Conservation (phyloP, 2,329 filamentous ascomycete species). For the Hymenoscyphus fructigenus region DNA sequence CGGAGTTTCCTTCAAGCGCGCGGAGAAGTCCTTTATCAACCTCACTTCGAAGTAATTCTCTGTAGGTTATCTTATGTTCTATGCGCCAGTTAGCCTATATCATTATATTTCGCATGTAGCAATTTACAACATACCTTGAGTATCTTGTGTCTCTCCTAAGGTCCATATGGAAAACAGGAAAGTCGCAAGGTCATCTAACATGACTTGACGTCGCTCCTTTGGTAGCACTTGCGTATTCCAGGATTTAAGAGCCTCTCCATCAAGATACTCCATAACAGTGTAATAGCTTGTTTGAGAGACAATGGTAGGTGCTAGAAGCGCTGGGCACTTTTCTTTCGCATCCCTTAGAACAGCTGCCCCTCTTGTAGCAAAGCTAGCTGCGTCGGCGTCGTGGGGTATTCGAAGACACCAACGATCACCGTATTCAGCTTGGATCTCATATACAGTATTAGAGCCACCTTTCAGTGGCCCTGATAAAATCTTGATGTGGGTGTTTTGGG, state of each 20-base stretch:
- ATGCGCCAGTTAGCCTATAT: slow-evolving; percentile 10
- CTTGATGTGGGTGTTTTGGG: slow-evolving; percentile 11
- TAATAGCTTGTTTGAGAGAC: slow-evolving; percentile 12
- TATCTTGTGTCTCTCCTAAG: slow-evolving; percentile 10
- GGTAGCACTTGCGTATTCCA: slow-evolving; percentile 11
- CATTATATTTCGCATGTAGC: slow-evolving; percentile 8
- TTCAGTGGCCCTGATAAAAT: slow-evolving; percentile 13
- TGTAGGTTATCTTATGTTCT: slow-evolving; percentile 12
- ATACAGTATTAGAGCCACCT: slow-evolving; percentile 11
- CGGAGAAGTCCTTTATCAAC: slow-evolving; percentile 11
- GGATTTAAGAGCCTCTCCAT: slow-evolving; percentile 11
- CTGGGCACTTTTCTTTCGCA: slow-evolving; percentile 10
- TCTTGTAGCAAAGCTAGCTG: slow-evolving; percentile 12
- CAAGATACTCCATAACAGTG: slow-evolving; percentile 14
- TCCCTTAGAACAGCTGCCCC: slow-evolving; percentile 8
- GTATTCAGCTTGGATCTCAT: slow-evolving; percentile 11
- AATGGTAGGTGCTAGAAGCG: slow-evolving; percentile 11
- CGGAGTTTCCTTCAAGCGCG: slow-evolving; percentile 4
- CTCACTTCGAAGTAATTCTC: slow-evolving; percentile 8
- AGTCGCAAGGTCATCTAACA: slow-evolving; percentile 11
- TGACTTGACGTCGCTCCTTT: slow-evolving; percentile 11
- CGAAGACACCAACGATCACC: slow-evolving; percentile 14
- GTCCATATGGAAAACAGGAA: slow-evolving; percentile 13
- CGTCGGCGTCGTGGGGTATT: slow-evolving; percentile 11
- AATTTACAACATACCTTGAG: slow-evolving; percentile 9